phyloP scores from a whole-genome alignment of 371 early-diverging fungal species.

The Mucor racemosus region DNA sequence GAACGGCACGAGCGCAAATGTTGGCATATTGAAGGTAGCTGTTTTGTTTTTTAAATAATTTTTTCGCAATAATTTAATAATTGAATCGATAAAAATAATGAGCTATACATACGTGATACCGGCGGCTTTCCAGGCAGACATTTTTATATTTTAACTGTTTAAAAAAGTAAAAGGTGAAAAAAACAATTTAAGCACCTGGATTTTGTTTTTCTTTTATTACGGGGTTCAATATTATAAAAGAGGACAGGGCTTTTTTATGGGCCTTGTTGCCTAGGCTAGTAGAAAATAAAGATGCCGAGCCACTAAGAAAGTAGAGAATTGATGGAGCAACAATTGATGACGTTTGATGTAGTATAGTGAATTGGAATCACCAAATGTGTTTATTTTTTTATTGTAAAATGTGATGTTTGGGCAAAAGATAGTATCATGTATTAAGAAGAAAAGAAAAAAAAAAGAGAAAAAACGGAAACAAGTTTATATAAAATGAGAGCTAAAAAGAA shows the following conservation, averaged over 20 bases:
- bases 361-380: neutral
- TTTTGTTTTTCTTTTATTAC: conserved; percentile 10
- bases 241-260: conserved; percentile 6
- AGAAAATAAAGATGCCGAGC: neutral
- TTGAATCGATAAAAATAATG: neutral
- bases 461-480: neutral
- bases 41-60: conserved; percentile 9
- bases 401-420: too few species aligned
- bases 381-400: neutral
- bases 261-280: neutral
- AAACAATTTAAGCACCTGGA: neutral
- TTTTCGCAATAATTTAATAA: neutral
- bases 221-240: conserved; percentile 1
- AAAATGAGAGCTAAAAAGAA: neutral
- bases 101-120: conserved; percentile 55
- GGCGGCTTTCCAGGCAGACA: conserved; percentile 73
- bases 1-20: conserved; percentile 85
- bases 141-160: conserved; percentile 22
- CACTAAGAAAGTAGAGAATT: neutral
- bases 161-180: neutral
- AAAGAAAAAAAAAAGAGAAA: neutral
- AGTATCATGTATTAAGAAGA: neutral
- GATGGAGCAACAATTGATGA: neutral
- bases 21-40: conserved; percentile 91
- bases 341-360: neutral